Conservation (phyloP, 2,329 filamentous ascomycete species). For the Fusarium sp. region DNA sequence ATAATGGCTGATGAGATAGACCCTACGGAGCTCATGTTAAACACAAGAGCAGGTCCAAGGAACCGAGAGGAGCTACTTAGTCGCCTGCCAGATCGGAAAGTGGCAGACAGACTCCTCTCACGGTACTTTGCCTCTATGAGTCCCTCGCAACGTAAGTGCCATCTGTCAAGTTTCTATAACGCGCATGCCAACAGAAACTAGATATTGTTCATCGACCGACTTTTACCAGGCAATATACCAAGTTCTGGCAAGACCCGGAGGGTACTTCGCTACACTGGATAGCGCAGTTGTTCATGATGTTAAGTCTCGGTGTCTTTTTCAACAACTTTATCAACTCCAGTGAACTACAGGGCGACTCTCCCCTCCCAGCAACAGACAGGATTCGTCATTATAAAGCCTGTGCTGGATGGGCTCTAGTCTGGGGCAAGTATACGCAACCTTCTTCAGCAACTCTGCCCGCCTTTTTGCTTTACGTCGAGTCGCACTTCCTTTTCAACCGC, state of each 20-base stretch:
- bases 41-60: constrained; percentile 52
- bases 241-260: constrained; percentile 60
- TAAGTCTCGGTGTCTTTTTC: constrained; percentile 57
- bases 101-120: constrained; percentile 63
- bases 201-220: constrained; percentile 65
- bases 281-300: constrained; percentile 62
- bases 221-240: constrained; percentile 61
- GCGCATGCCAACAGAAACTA: constrained; percentile 42
- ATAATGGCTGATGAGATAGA: constrained; percentile 51
- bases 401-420: constrained; percentile 63
- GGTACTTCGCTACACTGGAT: constrained; percentile 59
- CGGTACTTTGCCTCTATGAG: constrained; percentile 65
- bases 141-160: constrained; percentile 61
- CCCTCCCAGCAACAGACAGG: constrained; percentile 55
- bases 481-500: constrained; percentile 63
- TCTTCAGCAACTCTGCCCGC: constrained; percentile 61
- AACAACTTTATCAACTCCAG: constrained; percentile 57
- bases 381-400: constrained; percentile 61
- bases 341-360: constrained; percentile 57
- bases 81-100: constrained; percentile 58
- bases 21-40: constrained; percentile 57
- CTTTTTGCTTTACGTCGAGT: constrained; percentile 64
- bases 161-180: background rate
- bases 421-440: constrained; percentile 63
- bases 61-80: constrained; percentile 60